Percentiles rank a stretch among this genome's conserved stretches.
These are phyloP conservation scores for Hemisphaericaspora nanyangensis DNA, from an alignment of 805 yeast genomes.

Conservation along the genomic window DNA sequence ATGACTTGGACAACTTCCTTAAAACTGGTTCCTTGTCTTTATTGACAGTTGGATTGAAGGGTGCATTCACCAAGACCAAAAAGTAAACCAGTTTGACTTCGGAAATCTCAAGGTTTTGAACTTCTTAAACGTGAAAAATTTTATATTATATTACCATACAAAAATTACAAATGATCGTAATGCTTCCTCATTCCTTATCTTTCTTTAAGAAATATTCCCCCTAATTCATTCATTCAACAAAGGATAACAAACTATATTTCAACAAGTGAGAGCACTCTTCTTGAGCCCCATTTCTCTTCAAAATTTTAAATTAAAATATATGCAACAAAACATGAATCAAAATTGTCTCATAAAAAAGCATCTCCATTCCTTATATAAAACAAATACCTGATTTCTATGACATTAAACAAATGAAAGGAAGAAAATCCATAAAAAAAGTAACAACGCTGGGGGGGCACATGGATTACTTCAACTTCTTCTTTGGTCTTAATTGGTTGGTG, in stretches of 20 bases:
- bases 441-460: slow-evolving; percentile 1
- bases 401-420: slow-evolving; percentile 5
- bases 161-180: not conserved
- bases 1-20: too few species aligned
- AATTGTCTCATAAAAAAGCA: not conserved
- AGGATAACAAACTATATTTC: too few species aligned
- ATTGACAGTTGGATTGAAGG: too few species aligned
- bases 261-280: not conserved
- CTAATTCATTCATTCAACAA: not conserved
- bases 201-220: slow-evolving; percentile 1
- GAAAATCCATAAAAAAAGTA: slow-evolving; percentile 1
- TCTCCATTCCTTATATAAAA: not conserved
- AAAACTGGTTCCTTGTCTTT: too few species aligned
- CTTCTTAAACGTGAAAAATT: not conserved
- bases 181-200: not conserved
- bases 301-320: too few species aligned
- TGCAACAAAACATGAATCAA: not conserved
- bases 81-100: too few species aligned
- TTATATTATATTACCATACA: slow-evolving; percentile 2
- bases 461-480: slow-evolving; percentile 95
- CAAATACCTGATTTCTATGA: not conserved
- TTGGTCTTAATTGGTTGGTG: slow-evolving; percentile 99
- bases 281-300: not conserved
- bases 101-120: too few species aligned
- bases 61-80: too few species aligned